These are phyloP conservation scores for Lasiodiplodia hormozganensis DNA, from an alignment of 2,329 filamentous ascomycete species.

Conservation along the genomic window DNA sequence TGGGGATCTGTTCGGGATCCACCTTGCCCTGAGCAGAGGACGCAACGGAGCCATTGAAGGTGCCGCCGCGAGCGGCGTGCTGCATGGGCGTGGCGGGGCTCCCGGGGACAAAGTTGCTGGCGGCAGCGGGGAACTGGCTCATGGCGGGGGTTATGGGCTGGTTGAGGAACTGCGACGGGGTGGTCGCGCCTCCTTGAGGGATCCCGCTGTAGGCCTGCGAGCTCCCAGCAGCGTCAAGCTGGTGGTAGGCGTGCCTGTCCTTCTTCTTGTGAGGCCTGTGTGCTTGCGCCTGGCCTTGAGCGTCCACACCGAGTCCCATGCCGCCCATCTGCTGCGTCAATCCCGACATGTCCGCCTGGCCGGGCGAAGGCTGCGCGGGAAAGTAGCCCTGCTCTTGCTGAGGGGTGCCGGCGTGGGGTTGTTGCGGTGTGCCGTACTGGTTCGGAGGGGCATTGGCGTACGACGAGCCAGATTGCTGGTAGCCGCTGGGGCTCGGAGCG, in stretches of 20 bases:
- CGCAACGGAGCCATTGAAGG: constrained; percentile 47
- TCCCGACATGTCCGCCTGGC: constrained; percentile 47
- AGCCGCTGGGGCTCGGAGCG: constrained; percentile 52
- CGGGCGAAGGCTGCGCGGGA: constrained; percentile 43
- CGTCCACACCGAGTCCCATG: constrained; percentile 69
- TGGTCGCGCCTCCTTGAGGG: constrained; percentile 63
- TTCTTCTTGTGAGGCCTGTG: constrained; percentile 69
- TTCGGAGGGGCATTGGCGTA: constrained; percentile 40
- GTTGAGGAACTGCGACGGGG: constrained; percentile 66
- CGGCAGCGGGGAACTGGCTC: constrained; percentile 69
- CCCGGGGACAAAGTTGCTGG: constrained; percentile 59
- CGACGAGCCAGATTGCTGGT: constrained; percentile 50
- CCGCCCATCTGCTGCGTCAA: constrained; percentile 78
- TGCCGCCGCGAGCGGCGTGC: constrained; percentile 42
- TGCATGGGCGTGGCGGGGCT: constrained; percentile 45
- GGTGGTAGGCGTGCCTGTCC: constrained; percentile 91
- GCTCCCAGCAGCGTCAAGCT: constrained; percentile 74
- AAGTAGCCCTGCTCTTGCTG: constrained; percentile 51
- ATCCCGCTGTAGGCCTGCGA: constrained; percentile 75
- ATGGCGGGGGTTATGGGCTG: constrained; percentile 53
- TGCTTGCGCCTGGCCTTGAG: constrained; percentile 56
- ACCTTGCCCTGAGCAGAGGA: constrained; percentile 76
- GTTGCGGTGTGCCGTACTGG: constrained; percentile 42
- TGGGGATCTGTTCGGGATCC: constrained; percentile 91
- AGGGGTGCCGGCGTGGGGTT: constrained; percentile 36